Evolutionary conservation across 2,329 filamentous ascomycete genomes (phyloP), one percentile per base, ranked within the genome.

Genomic region (Zalaria obscura): DNA sequence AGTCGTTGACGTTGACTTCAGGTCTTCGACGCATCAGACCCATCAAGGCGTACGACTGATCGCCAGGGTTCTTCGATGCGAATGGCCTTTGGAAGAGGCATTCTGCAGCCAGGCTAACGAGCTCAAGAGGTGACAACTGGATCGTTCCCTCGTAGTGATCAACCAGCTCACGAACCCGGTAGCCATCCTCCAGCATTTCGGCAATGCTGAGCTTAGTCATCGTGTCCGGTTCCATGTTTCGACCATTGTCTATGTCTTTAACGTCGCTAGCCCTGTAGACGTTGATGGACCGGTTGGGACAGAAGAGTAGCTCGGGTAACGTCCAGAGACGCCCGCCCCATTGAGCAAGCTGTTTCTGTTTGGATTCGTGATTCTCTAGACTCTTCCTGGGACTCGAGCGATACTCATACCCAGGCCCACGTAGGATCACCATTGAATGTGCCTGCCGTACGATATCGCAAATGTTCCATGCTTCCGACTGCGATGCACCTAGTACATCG

Each of bases 291-390:
- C 50, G 44, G 26, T 52, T 48, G 4, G 59, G 57, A 25, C 56
- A 52, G 1, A 66, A 49, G 0, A 67, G 51, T 2, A 63, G 53
- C 45, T 68, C 65, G 2, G 69, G 64, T 27, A 70, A 57, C 0
- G 67, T 70, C 59, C 67, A 68, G 18, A 72, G 54, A 3, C 62
- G 59, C 6, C 52, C 59, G 11, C 63, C 69, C 67, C 59, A 70
- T 48, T 65, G 53, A 5, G 57, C 52, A 8, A 69, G 51, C 54
- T 59, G 54, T 27, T 57, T 7, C 29, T n/a, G n/a, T 7, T n/a
- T 32, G 29, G 29, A 32, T 18, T 18, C 18, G 18, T 18, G 18
- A 18, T 18, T 18, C 18, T 18, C 18, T 18, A 18, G 18, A 18
- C 18, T 18, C 18, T 18, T 18, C 18, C 18, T 18, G 18, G 18